Percentiles rank a stretch among this genome's conserved stretches.
phyloP scores from a whole-genome alignment of 495 filamentous ascomycete genomes.

The Xylaria curta region DNA sequence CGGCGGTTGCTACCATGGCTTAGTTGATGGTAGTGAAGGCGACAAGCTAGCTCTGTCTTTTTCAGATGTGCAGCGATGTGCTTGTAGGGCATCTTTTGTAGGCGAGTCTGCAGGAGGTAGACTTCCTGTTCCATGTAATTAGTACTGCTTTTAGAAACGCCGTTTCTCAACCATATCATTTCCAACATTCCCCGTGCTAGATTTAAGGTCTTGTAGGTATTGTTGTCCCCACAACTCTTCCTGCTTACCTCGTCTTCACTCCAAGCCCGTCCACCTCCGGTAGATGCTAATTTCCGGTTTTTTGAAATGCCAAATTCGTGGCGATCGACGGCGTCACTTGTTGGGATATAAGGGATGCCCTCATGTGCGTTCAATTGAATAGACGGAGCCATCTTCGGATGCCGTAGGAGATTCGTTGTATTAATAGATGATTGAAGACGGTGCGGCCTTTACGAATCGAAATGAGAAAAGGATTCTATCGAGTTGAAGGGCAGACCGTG shows the following conservation, averaged over 20 bases:
- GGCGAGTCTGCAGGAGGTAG: conserved; percentile 82
- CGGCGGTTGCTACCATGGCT: conserved; percentile 80
- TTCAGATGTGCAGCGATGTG: conserved; percentile 83
- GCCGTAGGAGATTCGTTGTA: conserved; percentile 22
- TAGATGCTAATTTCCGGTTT: conserved; percentile 67
- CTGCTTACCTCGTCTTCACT: conserved; percentile 75
- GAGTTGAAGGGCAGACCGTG: conserved; percentile 34
- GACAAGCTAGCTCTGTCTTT: conserved; percentile 85
- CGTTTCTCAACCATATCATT: conserved; percentile 28
- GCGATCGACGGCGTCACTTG: conserved; percentile 56
- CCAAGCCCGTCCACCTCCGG: conserved; percentile 76
- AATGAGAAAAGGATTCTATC: conserved; percentile 28
- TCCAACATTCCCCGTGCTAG: conserved; percentile 9
- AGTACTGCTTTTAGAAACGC: not conserved
- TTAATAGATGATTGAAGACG: conserved; percentile 22
- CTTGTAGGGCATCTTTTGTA: conserved; percentile 89
- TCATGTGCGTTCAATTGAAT: conserved; percentile 54
- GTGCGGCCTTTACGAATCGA: conserved; percentile 35
- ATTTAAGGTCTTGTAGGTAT: not conserved
- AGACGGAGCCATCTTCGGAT: conserved; percentile 50
- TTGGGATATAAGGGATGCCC: conserved; percentile 48
- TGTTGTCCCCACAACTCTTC: conserved; percentile 9
- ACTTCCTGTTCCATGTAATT: conserved; percentile 62
- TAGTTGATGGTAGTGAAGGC: conserved; percentile 83
- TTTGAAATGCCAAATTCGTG: conserved; percentile 63